These are phyloP conservation scores for Cucumis cinereus DNA, from an alignment of 306 rosid species.

Conservation along the genomic window DNA sequence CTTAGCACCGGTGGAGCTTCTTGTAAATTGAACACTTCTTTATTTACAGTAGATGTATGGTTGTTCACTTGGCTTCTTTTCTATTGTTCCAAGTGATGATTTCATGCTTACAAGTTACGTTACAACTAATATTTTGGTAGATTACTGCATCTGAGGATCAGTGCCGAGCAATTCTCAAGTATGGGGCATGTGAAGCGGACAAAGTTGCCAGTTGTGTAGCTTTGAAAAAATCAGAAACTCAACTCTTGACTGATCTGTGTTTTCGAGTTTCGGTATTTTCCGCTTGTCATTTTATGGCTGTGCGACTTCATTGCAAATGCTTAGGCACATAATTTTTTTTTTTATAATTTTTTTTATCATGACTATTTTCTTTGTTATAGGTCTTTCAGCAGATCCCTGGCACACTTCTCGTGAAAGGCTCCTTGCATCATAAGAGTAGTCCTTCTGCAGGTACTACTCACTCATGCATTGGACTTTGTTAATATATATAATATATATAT, in stretches of 20 bases:
- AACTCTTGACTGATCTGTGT: constrained; percentile 23
- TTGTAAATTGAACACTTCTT: constrained; percentile 51
- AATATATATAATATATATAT: neutral
- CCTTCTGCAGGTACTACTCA: constrained; percentile 41
- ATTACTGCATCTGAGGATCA: constrained; percentile 34
- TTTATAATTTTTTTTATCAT: too few relatives aligned
- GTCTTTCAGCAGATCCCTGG: constrained; percentile 88
- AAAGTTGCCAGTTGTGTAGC: constrained; percentile 19
- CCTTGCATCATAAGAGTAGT: constrained; percentile 44
- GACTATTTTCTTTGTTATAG: constrained; percentile 18
- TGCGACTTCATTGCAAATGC: constrained; percentile 8
- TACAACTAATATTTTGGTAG: constrained; percentile 22
- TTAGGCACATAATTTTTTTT: neutral
- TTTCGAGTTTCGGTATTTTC: constrained; percentile 44
- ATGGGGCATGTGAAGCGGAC: constrained; percentile 18
- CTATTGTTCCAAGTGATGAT: neutral
- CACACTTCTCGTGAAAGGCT: constrained; percentile 71
- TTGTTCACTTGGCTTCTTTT: constrained; percentile 2
- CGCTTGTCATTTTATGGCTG: constrained; percentile 6
- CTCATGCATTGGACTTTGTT: neutral
- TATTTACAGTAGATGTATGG: constrained; percentile 67
- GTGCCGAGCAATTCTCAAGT: constrained; percentile 41
- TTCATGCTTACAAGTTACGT: constrained; percentile 5
- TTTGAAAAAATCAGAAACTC: constrained; percentile 14
- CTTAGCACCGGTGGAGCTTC: constrained; percentile 36